Conservation (phyloP, 1,139 yeast genomes). For the Diutina mesorugosa region DNA sequence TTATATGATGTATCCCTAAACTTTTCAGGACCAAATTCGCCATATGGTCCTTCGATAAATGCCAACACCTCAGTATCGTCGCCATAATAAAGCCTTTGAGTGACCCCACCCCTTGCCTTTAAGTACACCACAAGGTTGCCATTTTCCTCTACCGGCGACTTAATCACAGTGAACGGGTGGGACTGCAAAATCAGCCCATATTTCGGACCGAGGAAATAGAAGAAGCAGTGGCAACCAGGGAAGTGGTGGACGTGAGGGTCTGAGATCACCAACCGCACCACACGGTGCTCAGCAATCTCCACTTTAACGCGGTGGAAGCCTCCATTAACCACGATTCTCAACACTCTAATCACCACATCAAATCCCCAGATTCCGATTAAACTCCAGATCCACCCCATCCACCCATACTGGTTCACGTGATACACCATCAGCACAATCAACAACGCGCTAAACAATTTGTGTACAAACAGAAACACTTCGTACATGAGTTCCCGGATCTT, state of each 20-base stretch:
- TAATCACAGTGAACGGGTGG: conserved; percentile 7
- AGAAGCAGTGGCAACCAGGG: conserved; percentile 7
- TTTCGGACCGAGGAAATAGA: conserved; percentile 7
- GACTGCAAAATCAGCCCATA: conserved; percentile 8
- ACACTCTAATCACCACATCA: conserved; percentile 6
- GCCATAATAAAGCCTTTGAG: conserved; percentile 5
- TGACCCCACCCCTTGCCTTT: conserved; percentile 6
- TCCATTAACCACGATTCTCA: conserved; percentile 7
- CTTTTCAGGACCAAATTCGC: conserved; percentile 4
- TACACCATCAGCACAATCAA: conserved; percentile 8
- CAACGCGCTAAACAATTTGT: conserved; percentile 7
- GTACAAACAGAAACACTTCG: conserved; percentile 6
- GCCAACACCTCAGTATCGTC: conserved; percentile 7
- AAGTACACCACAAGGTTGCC: conserved; percentile 6
- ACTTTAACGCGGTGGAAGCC: conserved; percentile 6
- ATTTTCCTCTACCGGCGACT: conserved; percentile 6
- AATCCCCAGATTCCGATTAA: conserved; percentile 6
- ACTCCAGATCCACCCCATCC: conserved; percentile 9
- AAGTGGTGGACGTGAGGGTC: conserved; percentile 4
- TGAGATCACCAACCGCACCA: conserved; percentile 6
- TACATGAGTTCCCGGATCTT: conserved; percentile 6
- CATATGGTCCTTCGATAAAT: conserved; percentile 9
- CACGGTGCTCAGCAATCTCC: conserved; percentile 5
- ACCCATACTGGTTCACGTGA: conserved; percentile 7
- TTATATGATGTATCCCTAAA: neutral